Evolutionary conservation across 2,329 filamentous ascomycete species (phyloP).

Genomic region (Pyrenophora teres): DNA sequence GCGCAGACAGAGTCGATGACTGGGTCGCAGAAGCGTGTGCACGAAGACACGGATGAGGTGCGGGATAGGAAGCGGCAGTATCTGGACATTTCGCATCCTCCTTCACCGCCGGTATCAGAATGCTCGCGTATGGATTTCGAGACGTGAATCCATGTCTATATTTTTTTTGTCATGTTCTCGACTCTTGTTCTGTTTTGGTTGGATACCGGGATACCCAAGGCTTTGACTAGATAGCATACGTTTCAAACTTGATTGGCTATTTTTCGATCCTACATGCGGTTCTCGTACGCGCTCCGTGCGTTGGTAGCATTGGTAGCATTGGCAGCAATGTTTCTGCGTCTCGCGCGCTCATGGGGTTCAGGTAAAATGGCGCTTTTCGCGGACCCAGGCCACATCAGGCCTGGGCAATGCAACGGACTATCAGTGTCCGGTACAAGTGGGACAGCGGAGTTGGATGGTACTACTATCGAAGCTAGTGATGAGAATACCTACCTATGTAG

Average conservation of each 20-base stretch:
- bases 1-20: constrained; percentile 6
- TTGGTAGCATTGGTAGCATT: not conserved
- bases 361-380: constrained; percentile 4
- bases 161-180: not conserved
- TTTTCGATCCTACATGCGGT: not conserved
- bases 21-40: constrained; percentile 25
- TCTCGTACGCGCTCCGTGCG: not conserved
- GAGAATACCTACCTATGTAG: too few species aligned
- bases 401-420: too few species aligned
- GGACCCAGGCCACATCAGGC: not conserved
- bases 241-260: not conserved
- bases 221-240: not conserved
- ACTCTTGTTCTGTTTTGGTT: not conserved
- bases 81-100: constrained; percentile 25
- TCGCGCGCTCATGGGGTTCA: not conserved
- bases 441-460: too few species aligned
- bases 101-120: constrained; percentile 34
- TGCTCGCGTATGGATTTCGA: constrained; percentile 17
- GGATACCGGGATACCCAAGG: not conserved
- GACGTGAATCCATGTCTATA: not conserved
- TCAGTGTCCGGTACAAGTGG: too few species aligned
- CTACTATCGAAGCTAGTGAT: too few species aligned
- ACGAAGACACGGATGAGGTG: constrained; percentile 18
- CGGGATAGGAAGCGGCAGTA: constrained; percentile 27
- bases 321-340: not conserved